Evolutionary conservation across 345 rosid genomes (phyloP).

Genomic region (Moricandia arvensis): DNA sequence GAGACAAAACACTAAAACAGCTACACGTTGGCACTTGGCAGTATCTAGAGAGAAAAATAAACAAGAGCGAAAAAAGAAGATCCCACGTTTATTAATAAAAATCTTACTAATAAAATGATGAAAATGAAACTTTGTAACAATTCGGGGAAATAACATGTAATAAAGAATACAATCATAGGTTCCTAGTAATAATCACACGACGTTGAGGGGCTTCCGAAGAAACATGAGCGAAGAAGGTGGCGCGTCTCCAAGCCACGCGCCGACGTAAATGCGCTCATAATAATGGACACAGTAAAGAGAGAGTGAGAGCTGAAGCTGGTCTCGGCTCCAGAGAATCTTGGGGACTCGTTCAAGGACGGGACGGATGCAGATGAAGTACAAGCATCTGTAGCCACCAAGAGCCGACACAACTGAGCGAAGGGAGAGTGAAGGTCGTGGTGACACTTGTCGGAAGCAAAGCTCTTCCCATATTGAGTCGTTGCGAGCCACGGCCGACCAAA

Average conservation of each 20-base stretch:
- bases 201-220: constrained; percentile 84
- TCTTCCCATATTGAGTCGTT: constrained; percentile 87
- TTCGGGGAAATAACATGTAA: constrained; percentile 3
- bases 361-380: constrained; percentile 75
- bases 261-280: constrained; percentile 62
- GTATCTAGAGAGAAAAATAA: constrained; percentile 2
- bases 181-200: constrained; percentile 24
- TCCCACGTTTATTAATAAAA: constrained; percentile 28
- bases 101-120: constrained; percentile 1
- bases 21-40: constrained; percentile 30
- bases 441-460: constrained; percentile 77
- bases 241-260: constrained; percentile 40
- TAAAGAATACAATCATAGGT: constrained; percentile 7
- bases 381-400: constrained; percentile 86
- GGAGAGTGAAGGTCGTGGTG: constrained; percentile 56
- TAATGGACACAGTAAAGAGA: constrained; percentile 82
- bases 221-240: constrained; percentile 83
- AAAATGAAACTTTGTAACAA: constrained; percentile 12
- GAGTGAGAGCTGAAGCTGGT: constrained; percentile 79
- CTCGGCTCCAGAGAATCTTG: constrained; percentile 40
- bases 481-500: constrained; percentile 72
- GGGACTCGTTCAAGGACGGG: constrained; percentile 56
- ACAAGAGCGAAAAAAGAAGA: background rate
- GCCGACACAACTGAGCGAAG: constrained; percentile 72
- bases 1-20: constrained; percentile 27